Percentiles rank a stretch among this genome's conserved stretches.
These are phyloP conservation scores for Cercospora sesami DNA, from an alignment of 2,329 filamentous ascomycete genomes.

Conservation along the genomic window DNA sequence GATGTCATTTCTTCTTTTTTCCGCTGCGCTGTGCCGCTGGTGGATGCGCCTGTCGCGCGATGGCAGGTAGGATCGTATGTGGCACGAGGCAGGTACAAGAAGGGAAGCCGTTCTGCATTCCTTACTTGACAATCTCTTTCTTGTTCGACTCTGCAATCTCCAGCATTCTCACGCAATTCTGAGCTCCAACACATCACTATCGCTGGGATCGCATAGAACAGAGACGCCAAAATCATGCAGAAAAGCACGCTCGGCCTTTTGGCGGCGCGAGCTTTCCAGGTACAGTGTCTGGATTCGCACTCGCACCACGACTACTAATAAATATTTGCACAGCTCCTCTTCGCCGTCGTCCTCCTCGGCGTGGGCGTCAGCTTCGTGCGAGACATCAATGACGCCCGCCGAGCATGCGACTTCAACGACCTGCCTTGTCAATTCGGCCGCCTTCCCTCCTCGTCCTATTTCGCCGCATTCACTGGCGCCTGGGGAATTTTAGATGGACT, in stretches of 20 bases:
- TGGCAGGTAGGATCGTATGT: neutral
- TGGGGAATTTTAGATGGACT: conserved; percentile 22
- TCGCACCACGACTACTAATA: neutral
- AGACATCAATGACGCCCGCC: neutral
- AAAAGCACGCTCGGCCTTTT: conserved; percentile 11
- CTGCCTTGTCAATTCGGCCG: conserved; percentile 4
- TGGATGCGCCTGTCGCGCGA: neutral
- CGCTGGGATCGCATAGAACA: neutral
- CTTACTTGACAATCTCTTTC: neutral
- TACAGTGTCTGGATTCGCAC: neutral
- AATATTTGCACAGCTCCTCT: conserved; percentile 2
- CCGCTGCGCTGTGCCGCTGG: neutral
- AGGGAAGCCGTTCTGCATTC: neutral
- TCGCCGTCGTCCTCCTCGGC: conserved; percentile 20
- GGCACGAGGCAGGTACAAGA: neutral
- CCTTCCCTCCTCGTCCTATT: conserved; percentile 1
- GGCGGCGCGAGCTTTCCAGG: conserved; percentile 17
- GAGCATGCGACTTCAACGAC: conserved; percentile 3
- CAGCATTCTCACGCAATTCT: neutral
- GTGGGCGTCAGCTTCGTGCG: conserved; percentile 4
- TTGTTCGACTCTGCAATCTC: neutral
- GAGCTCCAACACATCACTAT: neutral
- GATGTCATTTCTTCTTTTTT: neutral
- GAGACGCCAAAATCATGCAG: conserved; percentile 3
- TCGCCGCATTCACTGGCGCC: conserved; percentile 20